These are phyloP conservation scores for Tephrocybe sp. DNA, from an alignment of 768 basidiomycete genomes.

Conservation along the genomic window DNA sequence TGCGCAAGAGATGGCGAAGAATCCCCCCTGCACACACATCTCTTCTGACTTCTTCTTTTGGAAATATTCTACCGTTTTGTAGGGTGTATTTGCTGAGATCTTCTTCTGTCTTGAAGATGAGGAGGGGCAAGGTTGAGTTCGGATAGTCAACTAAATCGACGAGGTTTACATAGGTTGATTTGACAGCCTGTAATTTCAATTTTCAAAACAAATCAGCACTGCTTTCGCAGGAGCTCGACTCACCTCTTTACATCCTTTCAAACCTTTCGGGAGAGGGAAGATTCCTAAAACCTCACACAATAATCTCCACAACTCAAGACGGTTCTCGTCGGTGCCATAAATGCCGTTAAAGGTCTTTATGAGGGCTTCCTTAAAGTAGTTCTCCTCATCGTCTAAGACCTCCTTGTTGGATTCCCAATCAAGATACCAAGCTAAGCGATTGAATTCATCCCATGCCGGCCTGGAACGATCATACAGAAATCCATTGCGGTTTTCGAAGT, in stretches of 20 bases:
- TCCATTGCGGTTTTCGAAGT: neutral
- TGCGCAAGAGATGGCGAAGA: conserved; percentile 29
- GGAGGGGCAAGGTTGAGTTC: conserved; percentile 8
- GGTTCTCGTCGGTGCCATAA: conserved; percentile 20
- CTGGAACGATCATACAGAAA: neutral
- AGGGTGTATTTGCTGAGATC: conserved; percentile 33
- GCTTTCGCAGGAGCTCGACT: neutral
- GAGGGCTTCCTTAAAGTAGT: conserved; percentile 16
- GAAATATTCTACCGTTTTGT: conserved; percentile 28
- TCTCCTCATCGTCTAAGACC: neutral
- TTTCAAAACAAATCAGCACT: neutral
- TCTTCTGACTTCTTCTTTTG: conserved; percentile 21
- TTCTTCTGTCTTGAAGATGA: conserved; percentile 22
- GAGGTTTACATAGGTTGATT: conserved; percentile 22
- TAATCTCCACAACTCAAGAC: conserved; percentile 13
- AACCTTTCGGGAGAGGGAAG: conserved; percentile 14
- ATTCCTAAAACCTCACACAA: conserved; percentile 17
- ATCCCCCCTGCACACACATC: conserved; percentile 31
- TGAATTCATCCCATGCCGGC: conserved; percentile 1
- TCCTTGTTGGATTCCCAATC: neutral
- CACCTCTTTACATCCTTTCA: conserved; percentile 18
- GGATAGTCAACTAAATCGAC: conserved; percentile 23
- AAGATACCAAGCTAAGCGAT: neutral
- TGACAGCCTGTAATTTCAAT: conserved; percentile 15
- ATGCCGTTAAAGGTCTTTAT: conserved; percentile 17